A percentile compares a stretch with the other conserved stretches of the same genome.
Evolutionary conservation across 176 grass and related monocot species (phyloP).

Genomic region (Phoenix roebelenii): DNA sequence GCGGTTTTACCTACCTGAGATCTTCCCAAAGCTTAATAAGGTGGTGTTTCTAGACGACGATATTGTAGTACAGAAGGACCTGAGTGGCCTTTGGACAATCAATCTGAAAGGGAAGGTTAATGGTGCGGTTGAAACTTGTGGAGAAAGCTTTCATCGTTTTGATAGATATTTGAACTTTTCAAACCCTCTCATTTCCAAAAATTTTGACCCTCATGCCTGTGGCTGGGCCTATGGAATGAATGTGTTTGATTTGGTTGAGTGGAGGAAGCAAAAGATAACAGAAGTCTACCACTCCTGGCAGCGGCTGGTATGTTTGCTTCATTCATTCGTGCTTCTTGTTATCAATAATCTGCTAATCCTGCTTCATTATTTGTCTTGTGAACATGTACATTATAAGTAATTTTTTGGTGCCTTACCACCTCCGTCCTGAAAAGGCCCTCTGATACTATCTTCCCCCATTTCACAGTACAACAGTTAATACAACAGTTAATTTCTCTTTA

Average conservation of each 20-base stretch:
- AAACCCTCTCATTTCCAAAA: constrained; percentile 9
- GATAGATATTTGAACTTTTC: constrained; percentile 9
- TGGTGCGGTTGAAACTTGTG: constrained; percentile 10
- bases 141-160: constrained; percentile 8
- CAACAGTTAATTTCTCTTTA: too few relatives aligned
- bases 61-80: constrained; percentile 13
- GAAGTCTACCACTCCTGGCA: constrained; percentile 11
- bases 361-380: too few relatives aligned
- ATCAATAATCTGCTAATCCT: not conserved
- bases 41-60: constrained; percentile 16
- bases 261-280: constrained; percentile 16
- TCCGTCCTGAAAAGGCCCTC: too few relatives aligned
- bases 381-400: too few relatives aligned
- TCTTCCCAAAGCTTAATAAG: constrained; percentile 8
- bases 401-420: too few relatives aligned
- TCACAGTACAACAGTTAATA: too few relatives aligned
- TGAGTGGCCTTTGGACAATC: not conserved
- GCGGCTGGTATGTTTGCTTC: constrained; percentile 1
- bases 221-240: constrained; percentile 15
- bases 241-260: constrained; percentile 10
- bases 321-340: not conserved
- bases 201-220: constrained; percentile 9
- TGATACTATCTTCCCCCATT: too few relatives aligned
- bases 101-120: constrained; percentile 11
- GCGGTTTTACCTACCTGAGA: constrained; percentile 14